Evolutionary conservation across 352 stramenopile species (phyloP).

Genomic region (Globisporangium abappressorium): DNA sequence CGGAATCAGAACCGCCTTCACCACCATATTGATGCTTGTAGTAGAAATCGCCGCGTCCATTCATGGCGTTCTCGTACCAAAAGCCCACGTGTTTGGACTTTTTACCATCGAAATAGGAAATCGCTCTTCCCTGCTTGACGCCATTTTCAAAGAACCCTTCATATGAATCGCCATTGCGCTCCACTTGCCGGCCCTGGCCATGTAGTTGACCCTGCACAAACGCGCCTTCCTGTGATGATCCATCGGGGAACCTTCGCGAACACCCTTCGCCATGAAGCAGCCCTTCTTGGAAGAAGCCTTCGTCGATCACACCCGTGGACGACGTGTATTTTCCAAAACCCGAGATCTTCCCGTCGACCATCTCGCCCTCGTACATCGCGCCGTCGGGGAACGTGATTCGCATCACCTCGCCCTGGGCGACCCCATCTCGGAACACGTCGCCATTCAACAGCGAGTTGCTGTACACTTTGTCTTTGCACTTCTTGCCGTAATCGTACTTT

Average conservation of each 20-base stretch:
- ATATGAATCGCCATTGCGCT: conserved; percentile 52
- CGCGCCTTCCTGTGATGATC: conserved; percentile 36
- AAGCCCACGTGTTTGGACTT: conserved; percentile 55
- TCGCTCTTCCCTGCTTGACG: conserved; percentile 40
- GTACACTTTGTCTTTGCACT: conserved; percentile 31
- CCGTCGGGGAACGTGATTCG: conserved; percentile 57
- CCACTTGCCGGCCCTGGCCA: conserved; percentile 32
- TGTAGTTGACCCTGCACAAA: conserved; percentile 51
- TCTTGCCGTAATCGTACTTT: conserved; percentile 43
- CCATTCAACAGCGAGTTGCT: conserved; percentile 44
- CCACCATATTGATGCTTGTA: conserved; percentile 16
- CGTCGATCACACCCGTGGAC: conserved; percentile 58
- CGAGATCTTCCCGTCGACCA: conserved; percentile 56
- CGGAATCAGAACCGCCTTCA: not conserved
- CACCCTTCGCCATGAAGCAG: conserved; percentile 50
- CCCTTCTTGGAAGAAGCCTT: conserved; percentile 60
- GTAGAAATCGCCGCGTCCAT: conserved; percentile 57
- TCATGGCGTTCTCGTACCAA: conserved; percentile 63
- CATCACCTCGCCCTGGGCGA: conserved; percentile 47
- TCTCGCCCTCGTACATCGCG: conserved; percentile 61
- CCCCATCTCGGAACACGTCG: conserved; percentile 45
- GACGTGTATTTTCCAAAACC: conserved; percentile 53
- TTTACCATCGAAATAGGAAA: conserved; percentile 32
- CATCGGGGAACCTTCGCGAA: conserved; percentile 44
- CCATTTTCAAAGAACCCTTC: conserved; percentile 61